A percentile compares a stretch with the other conserved stretches of the same genome.
Conservation (phyloP, 371 early-diverging fungal genomes). For the Antonospora locustae region DNA sequence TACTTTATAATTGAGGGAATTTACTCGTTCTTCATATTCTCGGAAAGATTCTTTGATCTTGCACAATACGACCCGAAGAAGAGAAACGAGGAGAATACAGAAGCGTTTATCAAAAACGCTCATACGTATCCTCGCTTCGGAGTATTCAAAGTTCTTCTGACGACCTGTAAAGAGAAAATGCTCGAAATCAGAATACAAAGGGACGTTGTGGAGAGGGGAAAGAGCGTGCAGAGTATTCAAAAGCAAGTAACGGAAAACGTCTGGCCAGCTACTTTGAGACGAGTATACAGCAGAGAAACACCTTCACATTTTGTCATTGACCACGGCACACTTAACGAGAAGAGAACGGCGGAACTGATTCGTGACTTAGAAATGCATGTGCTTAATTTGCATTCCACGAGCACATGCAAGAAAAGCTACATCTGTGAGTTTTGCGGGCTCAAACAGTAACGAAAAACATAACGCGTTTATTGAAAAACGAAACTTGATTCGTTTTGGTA, state of each 20-base stretch:
- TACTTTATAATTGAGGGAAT: conserved; percentile 44
- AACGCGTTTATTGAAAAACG: too few species aligned
- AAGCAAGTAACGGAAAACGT: conserved; percentile 6
- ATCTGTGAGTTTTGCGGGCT: too few species aligned
- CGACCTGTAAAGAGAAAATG: conserved; percentile 8
- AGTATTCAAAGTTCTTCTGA: conserved; percentile 16
- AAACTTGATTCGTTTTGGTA: too few species aligned
- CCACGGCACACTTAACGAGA: conserved; percentile 22
- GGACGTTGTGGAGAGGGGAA: conserved; percentile 18
- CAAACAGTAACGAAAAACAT: too few species aligned
- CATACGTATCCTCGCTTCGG: conserved; percentile 2
- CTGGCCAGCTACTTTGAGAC: conserved; percentile 17
- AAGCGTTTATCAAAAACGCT: neutral
- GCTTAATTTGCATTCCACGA: too few species aligned
- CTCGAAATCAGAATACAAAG: conserved; percentile 11
- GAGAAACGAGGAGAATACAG: conserved; percentile 11
- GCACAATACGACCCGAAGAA: conserved; percentile 20
- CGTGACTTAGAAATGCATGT: too few species aligned
- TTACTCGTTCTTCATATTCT: conserved; percentile 30
- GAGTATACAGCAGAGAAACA: conserved; percentile 9
- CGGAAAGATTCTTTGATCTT: conserved; percentile 27
- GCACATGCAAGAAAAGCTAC: too few species aligned
- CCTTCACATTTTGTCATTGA: conserved; percentile 3
- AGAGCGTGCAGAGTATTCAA: neutral
- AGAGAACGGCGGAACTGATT: conserved; percentile 3